Evolutionary conservation across 2,329 filamentous ascomycete species (phyloP).

Genomic region (Tolypocladium ovalisporum): DNA sequence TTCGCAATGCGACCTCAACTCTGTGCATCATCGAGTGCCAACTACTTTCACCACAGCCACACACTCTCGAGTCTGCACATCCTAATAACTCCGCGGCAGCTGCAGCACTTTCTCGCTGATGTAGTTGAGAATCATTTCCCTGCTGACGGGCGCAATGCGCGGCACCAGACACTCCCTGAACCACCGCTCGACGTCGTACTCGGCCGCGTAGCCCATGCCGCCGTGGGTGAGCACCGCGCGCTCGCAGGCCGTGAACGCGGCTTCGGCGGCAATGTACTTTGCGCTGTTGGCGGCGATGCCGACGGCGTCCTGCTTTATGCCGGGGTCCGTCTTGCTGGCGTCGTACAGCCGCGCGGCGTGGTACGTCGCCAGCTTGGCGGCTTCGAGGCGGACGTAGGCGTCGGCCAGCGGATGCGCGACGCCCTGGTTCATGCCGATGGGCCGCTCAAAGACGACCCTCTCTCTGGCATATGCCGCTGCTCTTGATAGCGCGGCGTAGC

Average conservation of each 20-base stretch:
- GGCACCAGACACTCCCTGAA: conserved; percentile 55
- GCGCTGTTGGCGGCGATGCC: conserved; percentile 58
- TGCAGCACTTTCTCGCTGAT: conserved; percentile 57
- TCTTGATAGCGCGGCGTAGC: conserved; percentile 57
- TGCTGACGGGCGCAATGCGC: conserved; percentile 51
- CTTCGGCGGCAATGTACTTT: conserved; percentile 59
- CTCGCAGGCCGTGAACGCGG: conserved; percentile 52
- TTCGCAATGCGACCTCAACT: not conserved
- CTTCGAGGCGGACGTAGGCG: conserved; percentile 54
- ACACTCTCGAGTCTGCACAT: too few species aligned
- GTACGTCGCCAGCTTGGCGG: conserved; percentile 53
- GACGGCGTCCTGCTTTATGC: conserved; percentile 42
- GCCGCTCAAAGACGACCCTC: conserved; percentile 52
- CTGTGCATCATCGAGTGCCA: not conserved
- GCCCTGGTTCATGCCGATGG: conserved; percentile 56
- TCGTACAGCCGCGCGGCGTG: conserved; percentile 55
- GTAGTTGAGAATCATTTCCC: conserved; percentile 70
- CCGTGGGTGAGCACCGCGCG: conserved; percentile 47
- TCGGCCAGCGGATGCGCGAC: conserved; percentile 56
- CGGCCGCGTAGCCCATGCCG: conserved; percentile 54
- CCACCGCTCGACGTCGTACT: conserved; percentile 56
- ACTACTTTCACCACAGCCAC: too few species aligned
- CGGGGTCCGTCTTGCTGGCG: conserved; percentile 34
- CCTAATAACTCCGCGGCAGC: conserved; percentile 55
- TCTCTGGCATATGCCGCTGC: conserved; percentile 57